phyloP scores from a whole-genome alignment of 139 green algal species.

The Klebsormidium nitens region DNA sequence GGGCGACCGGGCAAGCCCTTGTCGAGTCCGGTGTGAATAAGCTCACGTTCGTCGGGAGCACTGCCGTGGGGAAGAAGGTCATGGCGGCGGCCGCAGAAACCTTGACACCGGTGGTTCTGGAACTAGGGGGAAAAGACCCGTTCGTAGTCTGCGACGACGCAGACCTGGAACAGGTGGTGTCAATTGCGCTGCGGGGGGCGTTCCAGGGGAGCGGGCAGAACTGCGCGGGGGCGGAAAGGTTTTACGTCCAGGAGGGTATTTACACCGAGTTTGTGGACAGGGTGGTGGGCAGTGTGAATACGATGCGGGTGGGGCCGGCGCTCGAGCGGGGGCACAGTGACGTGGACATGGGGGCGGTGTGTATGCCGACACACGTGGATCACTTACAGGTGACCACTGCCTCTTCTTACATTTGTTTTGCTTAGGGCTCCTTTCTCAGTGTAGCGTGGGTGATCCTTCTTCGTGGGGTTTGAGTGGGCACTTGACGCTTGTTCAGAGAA shows the following conservation, averaged over 20 bases:
- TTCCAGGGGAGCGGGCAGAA: slow-evolving; percentile 95
- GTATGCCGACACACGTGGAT: slow-evolving; percentile 81
- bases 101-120: slow-evolving; percentile 85
- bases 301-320: neutral
- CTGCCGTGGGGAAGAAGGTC: slow-evolving; percentile 49
- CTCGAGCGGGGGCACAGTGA: neutral
- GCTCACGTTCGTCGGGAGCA: slow-evolving; percentile 88
- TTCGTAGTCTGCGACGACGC: slow-evolving; percentile 90
- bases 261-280: slow-evolving; percentile 55
- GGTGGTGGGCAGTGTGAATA: slow-evolving; percentile 26
- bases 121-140: slow-evolving; percentile 95
- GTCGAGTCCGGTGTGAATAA: slow-evolving; percentile 80
- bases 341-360: slow-evolving; percentile 88
- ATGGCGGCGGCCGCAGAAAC: slow-evolving; percentile 37
- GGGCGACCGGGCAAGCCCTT: slow-evolving; percentile 79
- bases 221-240: slow-evolving; percentile 91
- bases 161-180: slow-evolving; percentile 70
- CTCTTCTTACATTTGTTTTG: no score
- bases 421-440: no score
- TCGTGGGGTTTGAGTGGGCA: no score
- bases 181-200: slow-evolving; percentile 72
- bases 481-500: no score
- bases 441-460: no score
- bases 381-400: no score
- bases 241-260: slow-evolving; percentile 76